Evolutionary conservation across 805 yeast genomes (phyloP), one percentile per base, ranked within the genome.

Genomic region (Barnettozyma sp.): DNA sequence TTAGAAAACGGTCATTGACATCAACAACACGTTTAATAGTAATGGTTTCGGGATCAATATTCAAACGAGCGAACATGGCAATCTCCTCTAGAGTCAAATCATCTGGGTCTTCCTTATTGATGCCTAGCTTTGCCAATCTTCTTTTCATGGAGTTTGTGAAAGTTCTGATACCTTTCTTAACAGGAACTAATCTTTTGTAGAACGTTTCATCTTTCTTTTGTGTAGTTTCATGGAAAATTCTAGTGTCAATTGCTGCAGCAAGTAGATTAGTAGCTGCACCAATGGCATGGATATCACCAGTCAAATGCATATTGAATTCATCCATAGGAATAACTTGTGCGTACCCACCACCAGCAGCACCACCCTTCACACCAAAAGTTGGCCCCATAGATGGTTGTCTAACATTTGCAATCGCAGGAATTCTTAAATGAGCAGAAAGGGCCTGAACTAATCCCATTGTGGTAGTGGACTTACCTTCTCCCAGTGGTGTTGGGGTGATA

Each of bases 21-120:
- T 90, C 97, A 33, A 90, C 87, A 21, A 90, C 97, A 59, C 97
- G 79, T 58, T 80, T 81, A 75, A 92, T 82, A 26, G 96, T 81
- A 51, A 90, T 83, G 14, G 95, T 76, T 16, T 76, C 82, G 24
- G 95, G 92, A 54, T 82, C 84, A 43, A 82, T 75, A 58, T 82
- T 78, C 50, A 82, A 65, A 58, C 83, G 71, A 13, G 77, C 86
- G 55, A 82, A 82, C 47, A 57, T 60, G 21, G 67, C 54, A 33
- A 73, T 65, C 61, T 82, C 92, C 57, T 81, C 87, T 24, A 68
- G 66, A 22, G 85, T 78, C 55, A 82, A 70, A 21, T 74, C 78
- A 55, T 82, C 74, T 14, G 92, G 90, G 53, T 82, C 66, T 24
- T 82, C 73, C 60, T 79, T 78, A 53, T 64, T 47, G 47, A 82